These are phyloP conservation scores for Penicillium glabrum DNA, from an alignment of 2,329 filamentous ascomycete genomes.

Conservation along the genomic window DNA sequence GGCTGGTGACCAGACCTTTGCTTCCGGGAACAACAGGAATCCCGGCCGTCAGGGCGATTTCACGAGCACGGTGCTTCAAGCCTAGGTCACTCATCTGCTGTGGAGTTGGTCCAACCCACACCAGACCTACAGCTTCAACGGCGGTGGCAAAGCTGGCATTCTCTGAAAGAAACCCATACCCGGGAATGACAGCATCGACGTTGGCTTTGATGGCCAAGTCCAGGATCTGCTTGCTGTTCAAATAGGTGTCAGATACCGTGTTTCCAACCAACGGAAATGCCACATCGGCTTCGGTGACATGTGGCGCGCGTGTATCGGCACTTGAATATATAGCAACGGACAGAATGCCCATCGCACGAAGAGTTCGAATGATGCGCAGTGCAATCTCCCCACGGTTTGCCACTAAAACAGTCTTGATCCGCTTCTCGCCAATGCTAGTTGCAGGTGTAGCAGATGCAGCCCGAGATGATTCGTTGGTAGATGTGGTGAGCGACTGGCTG, in stretches of 20 bases:
- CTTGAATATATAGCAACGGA: slow-evolving; percentile 61
- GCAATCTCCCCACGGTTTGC: slow-evolving; percentile 33
- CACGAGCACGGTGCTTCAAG: slow-evolving; percentile 58
- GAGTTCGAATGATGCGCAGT: slow-evolving; percentile 27
- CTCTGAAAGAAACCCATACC: slow-evolving; percentile 67
- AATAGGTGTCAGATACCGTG: neutral
- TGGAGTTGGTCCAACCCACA: slow-evolving; percentile 60
- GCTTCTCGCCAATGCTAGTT: neutral
- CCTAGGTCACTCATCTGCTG: slow-evolving; percentile 56
- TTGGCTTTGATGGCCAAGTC: neutral
- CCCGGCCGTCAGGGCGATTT: slow-evolving; percentile 52
- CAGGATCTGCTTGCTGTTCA: neutral
- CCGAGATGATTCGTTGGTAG: slow-evolving; percentile 17
- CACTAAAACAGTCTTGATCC: slow-evolving; percentile 9
- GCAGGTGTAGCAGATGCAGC: neutral
- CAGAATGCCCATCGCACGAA: slow-evolving; percentile 39
- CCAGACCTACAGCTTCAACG: slow-evolving; percentile 55
- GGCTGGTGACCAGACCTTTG: slow-evolving; percentile 37
- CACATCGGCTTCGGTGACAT: slow-evolving; percentile 56
- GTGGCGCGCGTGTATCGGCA: slow-evolving; percentile 55
- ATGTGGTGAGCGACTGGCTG: slow-evolving; percentile 1
- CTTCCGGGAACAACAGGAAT: slow-evolving; percentile 59
- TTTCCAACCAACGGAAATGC: slow-evolving; percentile 51
- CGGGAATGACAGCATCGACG: slow-evolving; percentile 62
- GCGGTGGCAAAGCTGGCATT: slow-evolving; percentile 61